Base-by-base conservation (phyloP, 306 rosid genomes). In the Fragaria vesca region DNA sequence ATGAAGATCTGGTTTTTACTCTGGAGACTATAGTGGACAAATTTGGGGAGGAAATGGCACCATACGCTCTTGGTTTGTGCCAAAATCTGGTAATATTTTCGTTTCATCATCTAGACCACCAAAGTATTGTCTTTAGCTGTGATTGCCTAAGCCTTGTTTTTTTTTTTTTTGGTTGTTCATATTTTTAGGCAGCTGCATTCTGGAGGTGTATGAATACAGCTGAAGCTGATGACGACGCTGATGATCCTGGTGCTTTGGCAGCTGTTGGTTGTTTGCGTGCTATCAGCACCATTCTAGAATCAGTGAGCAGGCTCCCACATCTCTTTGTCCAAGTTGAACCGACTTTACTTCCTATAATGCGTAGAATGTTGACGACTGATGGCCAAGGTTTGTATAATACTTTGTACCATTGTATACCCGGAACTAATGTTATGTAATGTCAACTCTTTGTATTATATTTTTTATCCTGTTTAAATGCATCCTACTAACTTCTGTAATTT, bases 11-110 rank as follows among this genome's bases (percentile, higher is more conserved):
- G 63, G 98, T 94, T 51, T 94, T 89, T 85, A 94, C 98, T 46
- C 86, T 94, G 91, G 97, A 94, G 90, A 94, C 97, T 73, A 94
- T 94, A 75, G 98, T 94, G 81, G 98, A 94, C 78, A 94, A 94
- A 76, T 94, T 94, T 68, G 98, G 97, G 78, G 98, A 94, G 88
- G 97, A 94, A 86, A 94, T 94, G 93, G 97, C 97, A 72, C 96
- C 98, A 71, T 94, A 94, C 84, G 98, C 98, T 10, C 87, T 94
- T 81, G 96, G 98, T 65, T 85, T 94, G 72, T 94, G 98, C 86
- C 94, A 90, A 81, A 89, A 88, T 85, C 86, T 94, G 96, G 98
- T 94, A 92, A 87, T 63, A 66, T 72, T 52, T 69, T 18, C 43
- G 69, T 72, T 4, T 30, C 30, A 71, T 28, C 66, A 58, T 21